Evolutionary conservation across 2,329 filamentous ascomycete genomes (phyloP).

Genomic region (Chrysoporthe cubensis): DNA sequence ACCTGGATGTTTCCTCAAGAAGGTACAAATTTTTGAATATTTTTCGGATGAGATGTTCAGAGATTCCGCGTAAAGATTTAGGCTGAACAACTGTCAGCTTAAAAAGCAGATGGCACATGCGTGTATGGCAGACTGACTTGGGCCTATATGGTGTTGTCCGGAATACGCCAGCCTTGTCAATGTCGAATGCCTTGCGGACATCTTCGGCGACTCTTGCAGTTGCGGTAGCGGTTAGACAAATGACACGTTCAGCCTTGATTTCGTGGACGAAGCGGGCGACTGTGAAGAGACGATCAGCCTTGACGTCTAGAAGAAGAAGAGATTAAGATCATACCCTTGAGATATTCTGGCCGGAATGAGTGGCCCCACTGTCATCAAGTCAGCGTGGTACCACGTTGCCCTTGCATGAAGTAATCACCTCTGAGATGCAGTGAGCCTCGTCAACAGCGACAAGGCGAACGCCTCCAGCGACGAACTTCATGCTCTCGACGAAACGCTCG

Average conservation of each 20-base stretch:
- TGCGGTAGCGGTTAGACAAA: conserved; percentile 64
- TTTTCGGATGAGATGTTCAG: conserved; percentile 48
- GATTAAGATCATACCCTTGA: conserved; percentile 43
- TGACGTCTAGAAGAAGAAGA: conserved; percentile 32
- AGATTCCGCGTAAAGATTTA: conserved; percentile 56
- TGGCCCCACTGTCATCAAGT: conserved; percentile 48
- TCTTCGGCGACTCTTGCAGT: conserved; percentile 60
- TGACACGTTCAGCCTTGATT: conserved; percentile 59
- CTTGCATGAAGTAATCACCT: conserved; percentile 34
- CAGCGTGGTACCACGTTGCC: conserved; percentile 13
- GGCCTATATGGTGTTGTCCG: conserved; percentile 62
- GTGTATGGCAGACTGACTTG: conserved; percentile 42
- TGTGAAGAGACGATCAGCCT: conserved; percentile 22
- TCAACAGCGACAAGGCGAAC: conserved; percentile 61
- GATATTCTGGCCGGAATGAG: conserved; percentile 54
- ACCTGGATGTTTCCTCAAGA: conserved; percentile 55
- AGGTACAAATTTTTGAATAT: conserved; percentile 48
- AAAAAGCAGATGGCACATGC: background rate
- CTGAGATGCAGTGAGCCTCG: conserved; percentile 63
- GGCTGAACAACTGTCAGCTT: conserved; percentile 35
- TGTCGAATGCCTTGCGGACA: conserved; percentile 56
- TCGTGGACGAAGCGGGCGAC: conserved; percentile 60
- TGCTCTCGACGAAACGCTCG: conserved; percentile 60
- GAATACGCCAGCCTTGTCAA: conserved; percentile 55
- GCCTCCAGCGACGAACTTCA: conserved; percentile 58